Conservation (phyloP, 1,139 yeast species). For the Lodderomyces margitis region DNA sequence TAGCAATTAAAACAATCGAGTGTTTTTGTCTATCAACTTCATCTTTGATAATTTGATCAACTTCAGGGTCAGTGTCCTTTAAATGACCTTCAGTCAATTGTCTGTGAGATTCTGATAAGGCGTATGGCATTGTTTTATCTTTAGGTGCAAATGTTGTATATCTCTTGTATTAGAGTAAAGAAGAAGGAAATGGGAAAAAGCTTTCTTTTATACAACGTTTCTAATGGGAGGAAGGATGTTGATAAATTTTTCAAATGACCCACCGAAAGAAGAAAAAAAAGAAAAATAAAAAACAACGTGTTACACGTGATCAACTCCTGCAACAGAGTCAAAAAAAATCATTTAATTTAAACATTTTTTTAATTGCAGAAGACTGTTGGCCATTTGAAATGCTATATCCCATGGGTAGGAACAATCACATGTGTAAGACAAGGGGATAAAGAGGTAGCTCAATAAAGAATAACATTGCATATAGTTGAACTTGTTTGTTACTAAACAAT, state of each 20-base stretch:
- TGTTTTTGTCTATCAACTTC: slow-evolving; percentile 94
- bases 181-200: not conserved
- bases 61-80: slow-evolving; percentile 79
- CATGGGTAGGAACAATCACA: no score
- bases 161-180: no score
- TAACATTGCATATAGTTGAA: no score
- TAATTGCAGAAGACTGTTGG: no score
- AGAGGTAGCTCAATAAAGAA: no score
- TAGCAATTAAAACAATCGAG: slow-evolving; percentile 90
- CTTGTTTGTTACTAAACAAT: no score
- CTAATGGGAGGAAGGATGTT: not conserved
- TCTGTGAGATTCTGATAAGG: slow-evolving; percentile 64
- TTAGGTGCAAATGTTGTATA: not conserved
- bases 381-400: no score
- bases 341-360: no score
- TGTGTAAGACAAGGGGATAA: no score
- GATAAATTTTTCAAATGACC: no score
- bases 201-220: not conserved
- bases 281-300: no score
- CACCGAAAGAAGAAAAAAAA: no score
- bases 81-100: slow-evolving; percentile 67
- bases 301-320: slow-evolving; percentile 1
- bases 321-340: slow-evolving; percentile 2
- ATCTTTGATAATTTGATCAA: slow-evolving; percentile 75
- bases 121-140: slow-evolving; percentile 44